Evolutionary conservation across 208 protist species (phyloP).

Genomic region (Acanthamoeba pearcei): DNA sequence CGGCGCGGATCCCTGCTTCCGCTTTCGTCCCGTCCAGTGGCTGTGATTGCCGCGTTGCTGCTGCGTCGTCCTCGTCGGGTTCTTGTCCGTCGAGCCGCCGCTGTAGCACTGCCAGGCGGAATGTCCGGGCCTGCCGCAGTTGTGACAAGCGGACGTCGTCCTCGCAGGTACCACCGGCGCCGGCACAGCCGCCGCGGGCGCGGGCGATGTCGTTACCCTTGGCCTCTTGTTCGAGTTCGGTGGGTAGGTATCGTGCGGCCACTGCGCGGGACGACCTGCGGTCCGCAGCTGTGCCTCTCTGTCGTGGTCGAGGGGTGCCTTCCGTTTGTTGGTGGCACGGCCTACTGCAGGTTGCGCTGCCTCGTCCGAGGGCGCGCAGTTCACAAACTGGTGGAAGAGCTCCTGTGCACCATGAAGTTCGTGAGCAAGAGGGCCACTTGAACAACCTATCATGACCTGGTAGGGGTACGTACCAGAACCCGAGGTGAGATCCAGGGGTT

Average conservation of each 20-base stretch:
- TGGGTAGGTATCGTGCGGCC: neutral
- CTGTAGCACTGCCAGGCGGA: constrained; percentile 9
- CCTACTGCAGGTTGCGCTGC: neutral
- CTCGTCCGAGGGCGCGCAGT: neutral
- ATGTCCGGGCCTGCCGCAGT: constrained; percentile 8
- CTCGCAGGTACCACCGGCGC: neutral
- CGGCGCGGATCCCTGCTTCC: neutral
- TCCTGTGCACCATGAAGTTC: neutral
- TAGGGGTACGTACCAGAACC: neutral
- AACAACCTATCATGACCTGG: neutral
- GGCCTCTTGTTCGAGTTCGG: neutral
- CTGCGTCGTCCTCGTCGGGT: neutral
- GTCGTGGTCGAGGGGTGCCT: neutral
- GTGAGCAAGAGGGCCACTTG: neutral
- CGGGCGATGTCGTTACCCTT: too few species aligned
- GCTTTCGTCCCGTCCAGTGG: neutral
- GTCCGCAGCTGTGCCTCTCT: too few species aligned
- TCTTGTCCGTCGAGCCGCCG: neutral
- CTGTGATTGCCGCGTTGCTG: neutral
- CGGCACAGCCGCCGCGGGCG: neutral
- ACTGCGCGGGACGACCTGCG: too few species aligned
- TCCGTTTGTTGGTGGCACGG: neutral
- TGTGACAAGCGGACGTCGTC: neutral
- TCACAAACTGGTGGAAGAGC: constrained; percentile 16
- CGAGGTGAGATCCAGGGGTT: constrained; percentile 3